Base-by-base conservation (phyloP, 1,284 basidiomycete species). In the Ganoderma sinense region DNA sequence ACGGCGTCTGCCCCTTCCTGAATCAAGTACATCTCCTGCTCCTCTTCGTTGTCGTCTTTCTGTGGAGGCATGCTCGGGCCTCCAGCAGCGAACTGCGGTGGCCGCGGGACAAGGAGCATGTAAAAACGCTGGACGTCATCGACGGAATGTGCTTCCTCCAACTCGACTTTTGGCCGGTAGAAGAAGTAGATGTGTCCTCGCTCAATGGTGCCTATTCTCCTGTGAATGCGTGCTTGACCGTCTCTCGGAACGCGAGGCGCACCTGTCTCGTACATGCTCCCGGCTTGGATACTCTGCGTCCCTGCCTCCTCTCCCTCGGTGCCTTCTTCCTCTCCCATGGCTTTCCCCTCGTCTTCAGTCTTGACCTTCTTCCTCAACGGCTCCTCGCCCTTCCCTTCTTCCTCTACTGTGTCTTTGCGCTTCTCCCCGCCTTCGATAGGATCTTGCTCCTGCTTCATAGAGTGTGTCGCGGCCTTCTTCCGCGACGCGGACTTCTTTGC, bases 131-230 rank as follows among this genome's bases (percentile, higher is more conserved):
- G 84, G 45, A 91, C 84, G 72, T 91, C 89, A 75, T 91, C 88
- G 29, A 91, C 73, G 2, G 86, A 87, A 11, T 86, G 78, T 0
- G 84, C 86, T 73, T 89, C 85, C 62, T 89, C 85, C 13, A 82
- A 75, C 74, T 91, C 82, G 43, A 92, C 88, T 62, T 88, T 87
- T 0, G 90, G 90, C 13, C 89, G 86, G 76, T 90, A 92, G 77
- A 91, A 87, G 79, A 92, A 91, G 79, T 91, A 91, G 66, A 91
- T 85, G 74, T 89, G 86, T 1, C 87, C 88, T n/a, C 87, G 79
- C 72, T 89, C 87, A 65, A 87, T 87, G 13, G 84, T 85, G 10
- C 86, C 86, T 88, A 64, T 16, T 13, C 16, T 26, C 18, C 18
- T 58, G 62, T 14, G n/a, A 59, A 39, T 14, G 23, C n/a, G 16